These are phyloP conservation scores for Diplodia scrobiculata DNA, from an alignment of 2,329 filamentous ascomycete genomes.

Conservation along the genomic window DNA sequence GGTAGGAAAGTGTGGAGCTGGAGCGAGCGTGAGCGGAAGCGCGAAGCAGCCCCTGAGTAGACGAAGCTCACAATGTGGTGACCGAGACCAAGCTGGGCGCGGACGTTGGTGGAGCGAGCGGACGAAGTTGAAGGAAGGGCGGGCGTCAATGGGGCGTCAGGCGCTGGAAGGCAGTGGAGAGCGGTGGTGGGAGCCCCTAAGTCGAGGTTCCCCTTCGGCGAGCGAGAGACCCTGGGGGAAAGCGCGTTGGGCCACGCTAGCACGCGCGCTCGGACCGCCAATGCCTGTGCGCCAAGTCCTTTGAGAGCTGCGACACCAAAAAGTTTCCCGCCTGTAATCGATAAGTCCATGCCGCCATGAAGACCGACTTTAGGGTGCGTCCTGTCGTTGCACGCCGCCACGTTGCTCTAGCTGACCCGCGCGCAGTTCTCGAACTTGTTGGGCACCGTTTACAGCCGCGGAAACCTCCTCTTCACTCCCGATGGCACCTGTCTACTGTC, in stretches of 20 bases:
- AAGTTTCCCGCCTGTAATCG: slow-evolving; percentile 36
- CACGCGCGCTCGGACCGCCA: slow-evolving; percentile 14
- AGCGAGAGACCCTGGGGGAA: slow-evolving; percentile 27
- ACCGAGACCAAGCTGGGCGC: background rate
- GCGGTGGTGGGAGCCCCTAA: slow-evolving; percentile 29
- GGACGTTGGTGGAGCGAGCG: slow-evolving; percentile 25
- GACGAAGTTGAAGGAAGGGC: slow-evolving; percentile 26
- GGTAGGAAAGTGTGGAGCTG: slow-evolving; percentile 21
- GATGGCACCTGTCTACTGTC: slow-evolving; percentile 96
- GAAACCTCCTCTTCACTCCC: slow-evolving; percentile 93
- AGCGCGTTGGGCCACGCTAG: slow-evolving; percentile 27
- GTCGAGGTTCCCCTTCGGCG: slow-evolving; percentile 29
- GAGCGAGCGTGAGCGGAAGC: slow-evolving; percentile 21
- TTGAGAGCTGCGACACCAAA: slow-evolving; percentile 35
- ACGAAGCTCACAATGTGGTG: slow-evolving; percentile 15
- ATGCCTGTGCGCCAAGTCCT: slow-evolving; percentile 16
- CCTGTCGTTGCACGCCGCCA: background rate
- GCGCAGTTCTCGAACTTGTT: slow-evolving; percentile 92
- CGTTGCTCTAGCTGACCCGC: slow-evolving; percentile 35
- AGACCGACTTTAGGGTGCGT: slow-evolving; percentile 94
- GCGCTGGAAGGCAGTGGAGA: slow-evolving; percentile 22
- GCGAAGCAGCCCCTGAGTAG: slow-evolving; percentile 23
- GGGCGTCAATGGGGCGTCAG: slow-evolving; percentile 20
- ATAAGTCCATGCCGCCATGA: slow-evolving; percentile 63
- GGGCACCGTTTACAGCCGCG: slow-evolving; percentile 96